Evolutionary conservation across 2,329 filamentous ascomycete genomes (phyloP), one percentile per base, ranked within the genome.

Genomic region (Mollisiaceae sp.): DNA sequence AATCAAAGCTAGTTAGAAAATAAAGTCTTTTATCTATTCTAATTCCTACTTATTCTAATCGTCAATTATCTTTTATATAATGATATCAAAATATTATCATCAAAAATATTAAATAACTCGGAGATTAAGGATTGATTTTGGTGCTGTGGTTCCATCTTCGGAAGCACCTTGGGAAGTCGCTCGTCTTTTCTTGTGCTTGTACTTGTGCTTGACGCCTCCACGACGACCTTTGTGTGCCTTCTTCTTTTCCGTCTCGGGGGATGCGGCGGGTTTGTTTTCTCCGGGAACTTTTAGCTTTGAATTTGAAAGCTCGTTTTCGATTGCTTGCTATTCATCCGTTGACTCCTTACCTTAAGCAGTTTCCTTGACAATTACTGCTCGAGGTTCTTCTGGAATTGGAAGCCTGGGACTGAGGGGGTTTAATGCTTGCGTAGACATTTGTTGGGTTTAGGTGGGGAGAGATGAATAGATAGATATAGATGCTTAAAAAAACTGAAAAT

Each of bases 211-310:
- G 20, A 86, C 85, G 1, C 91, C 91, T 24, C 90, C 91, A 57
- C 91, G 85, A n/a, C 86, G 84, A 4, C 91, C 91, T 63, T 91
- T 83, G 63, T 91, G 89, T 0, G 86, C 83, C 75, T 90, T 91
- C 74, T 87, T 90, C 72, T 72, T 74, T 43, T 73, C 68, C 52
- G 80, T 81, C 47, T 80, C 81, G 18, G 84, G 82, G 4, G 78
- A 77, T 2, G 75, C 75, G 11, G 75, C 61, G 59, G 67, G 60
- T 50, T 73, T 73, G 41, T 78, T 74, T 39, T 74, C 72, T 22
- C 18, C 27, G 14, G 60, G 60, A 41, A 43, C 35, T 15, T 64
- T 63, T 9, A 55, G 38, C 18, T 60, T 59, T 1, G 56, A 5
- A 27, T 22, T 11, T 12, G 64, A 55, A 24, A 45, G 47, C 12